Evolutionary conservation across 441 rosid genomes (phyloP), one percentile per base, ranked within the genome.

Genomic region (Erysimum pusillum): DNA sequence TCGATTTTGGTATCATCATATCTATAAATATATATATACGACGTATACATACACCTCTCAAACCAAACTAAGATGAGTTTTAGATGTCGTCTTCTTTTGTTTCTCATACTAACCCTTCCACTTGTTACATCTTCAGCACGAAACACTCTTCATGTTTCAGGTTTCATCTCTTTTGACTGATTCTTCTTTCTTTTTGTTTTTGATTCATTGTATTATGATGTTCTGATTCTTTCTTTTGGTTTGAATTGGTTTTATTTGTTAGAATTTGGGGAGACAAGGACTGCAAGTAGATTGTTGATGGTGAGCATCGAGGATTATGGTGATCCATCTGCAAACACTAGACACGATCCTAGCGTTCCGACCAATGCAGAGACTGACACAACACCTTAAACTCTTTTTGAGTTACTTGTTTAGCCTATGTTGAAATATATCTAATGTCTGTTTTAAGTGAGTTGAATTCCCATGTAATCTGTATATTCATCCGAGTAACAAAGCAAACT

Each of bases 251-350:
- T 57, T 53, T 4, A 2, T 52, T 62, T 49, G 15, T 48, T 44
- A 76, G 78, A 53, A 4, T 28, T 51, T 54, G 71, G 3, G 5
- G 13, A 70, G 61, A 64, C 46, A n/a, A 45, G n/a, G 54, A 28
- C 42, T 3, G n/a, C 15, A 36, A 18, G 60, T 46, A 69, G 72
- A 52, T 41, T 46, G 20, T 64, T 69, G 44, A 58, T 69, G 68
- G 71, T 67, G 48, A 62, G 3, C 63, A 69, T 58, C 9, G 68
- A 69, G 56, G 82, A 79, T 57, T 79, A 79, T 58, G 34, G 64
- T 69, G 79, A 79, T 44, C 82, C 82, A 0, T 42, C 82, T 32
- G 82, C 82, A 32, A 79, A 79, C 13, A 70, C 79, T 0, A 74
- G 67, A 75, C 76, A 79, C 36, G 32, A 79, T 58, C 82, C 82